Evolutionary conservation across 2,329 filamentous ascomycete species (phyloP).

Genomic region (Botryotinia calthae): DNA sequence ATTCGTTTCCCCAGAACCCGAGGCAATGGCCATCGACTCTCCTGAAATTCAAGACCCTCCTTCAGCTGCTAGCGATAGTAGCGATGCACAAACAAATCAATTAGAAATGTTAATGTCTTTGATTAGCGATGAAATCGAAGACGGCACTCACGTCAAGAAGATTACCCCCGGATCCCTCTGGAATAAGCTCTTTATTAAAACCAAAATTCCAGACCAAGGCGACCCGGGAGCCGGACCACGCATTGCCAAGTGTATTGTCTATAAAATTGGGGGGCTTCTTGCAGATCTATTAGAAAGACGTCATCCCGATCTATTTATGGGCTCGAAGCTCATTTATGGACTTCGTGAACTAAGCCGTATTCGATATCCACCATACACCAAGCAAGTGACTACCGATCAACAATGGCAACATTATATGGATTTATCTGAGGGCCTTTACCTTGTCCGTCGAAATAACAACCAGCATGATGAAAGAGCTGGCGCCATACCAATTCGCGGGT

Average conservation of each 20-base stretch:
- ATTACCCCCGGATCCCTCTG: background rate
- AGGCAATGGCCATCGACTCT: background rate
- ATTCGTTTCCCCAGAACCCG: background rate
- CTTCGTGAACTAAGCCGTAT: background rate
- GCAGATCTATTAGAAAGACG: slow-evolving; percentile 9
- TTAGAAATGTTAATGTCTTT: slow-evolving; percentile 2
- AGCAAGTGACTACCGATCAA: background rate
- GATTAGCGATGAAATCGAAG: background rate
- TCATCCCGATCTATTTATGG: background rate
- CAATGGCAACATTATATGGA: slow-evolving; percentile 14
- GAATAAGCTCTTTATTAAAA: background rate
- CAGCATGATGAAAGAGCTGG: background rate
- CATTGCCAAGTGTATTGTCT: slow-evolving; percentile 17
- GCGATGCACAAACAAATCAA: slow-evolving; percentile 1
- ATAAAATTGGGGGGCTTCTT: background rate
- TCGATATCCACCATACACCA: slow-evolving; percentile 7
- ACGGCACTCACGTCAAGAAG: slow-evolving; percentile 5
- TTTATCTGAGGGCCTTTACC: background rate
- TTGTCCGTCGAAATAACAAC: slow-evolving; percentile 7
- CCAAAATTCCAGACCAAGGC: slow-evolving; percentile 5
- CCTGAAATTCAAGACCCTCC: background rate
- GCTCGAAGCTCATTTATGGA: background rate
- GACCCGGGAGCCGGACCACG: slow-evolving; percentile 1
- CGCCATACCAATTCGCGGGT: background rate
- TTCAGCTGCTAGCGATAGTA: background rate